Base-by-base conservation (phyloP, 305 asterid species). In the Rubia tinctorum region DNA sequence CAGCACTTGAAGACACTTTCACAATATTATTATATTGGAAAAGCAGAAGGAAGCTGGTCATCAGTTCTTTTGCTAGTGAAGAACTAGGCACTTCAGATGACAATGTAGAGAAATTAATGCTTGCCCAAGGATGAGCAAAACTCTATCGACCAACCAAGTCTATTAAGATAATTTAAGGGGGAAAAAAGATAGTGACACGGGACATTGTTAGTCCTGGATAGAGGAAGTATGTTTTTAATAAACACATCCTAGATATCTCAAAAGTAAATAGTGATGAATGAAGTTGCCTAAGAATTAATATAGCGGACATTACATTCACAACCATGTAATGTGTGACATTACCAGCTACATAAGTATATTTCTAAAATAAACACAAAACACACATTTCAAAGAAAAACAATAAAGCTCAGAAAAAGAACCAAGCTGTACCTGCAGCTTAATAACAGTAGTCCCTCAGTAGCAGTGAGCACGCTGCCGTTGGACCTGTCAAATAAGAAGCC, bases 401-500 rank as follows among this genome's bases (percentile, higher is more conserved):
- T 7, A 69, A 69, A 69, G 6, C 30, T 68, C 56, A 43, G 47
- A 44, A 51, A 27, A 67, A 67, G 44, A 49, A 68, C 22, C 40
- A 34, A 2, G 4, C 11, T 17, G 63, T 85, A 94, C 99, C 97
- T 94, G 99, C 74, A 94, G 82, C 89, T 94, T 94, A 73, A 90
- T 83, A 71, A 92, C 98, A 73, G 82, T 89, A 4, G 98, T 90
- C 85, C 85, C 69, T 82, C 91, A 76, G 97, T 84, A 68, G 90
- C 95, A n/a, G 93, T 83, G 40, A 91, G 85, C 78, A 91, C 88
- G 59, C 96, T 80, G 42, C 89, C 85, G 72, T 83, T 89, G 1
- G 96, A 86, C 69, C 88, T 85, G 56, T 86, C 97, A 0, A 97
- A 90, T 64, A 91, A 82, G 85, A 94, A 90, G 18, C 97, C 93